Conservation (phyloP, 306 rosid genomes). For the Ormosia emarginata region DNA sequence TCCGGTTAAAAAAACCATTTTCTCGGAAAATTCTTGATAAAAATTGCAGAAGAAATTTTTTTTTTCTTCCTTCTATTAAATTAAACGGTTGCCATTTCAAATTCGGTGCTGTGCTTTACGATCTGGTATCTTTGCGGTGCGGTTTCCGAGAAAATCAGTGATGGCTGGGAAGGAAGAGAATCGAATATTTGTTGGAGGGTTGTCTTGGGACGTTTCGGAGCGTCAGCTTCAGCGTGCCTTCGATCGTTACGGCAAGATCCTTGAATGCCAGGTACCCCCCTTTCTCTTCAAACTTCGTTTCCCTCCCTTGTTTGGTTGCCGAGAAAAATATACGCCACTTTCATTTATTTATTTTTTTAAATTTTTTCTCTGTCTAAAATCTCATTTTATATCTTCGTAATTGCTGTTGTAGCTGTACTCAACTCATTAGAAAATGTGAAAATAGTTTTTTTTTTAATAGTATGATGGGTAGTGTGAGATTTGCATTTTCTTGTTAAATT, state of each 20-base stretch:
- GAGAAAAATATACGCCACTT: neutral
- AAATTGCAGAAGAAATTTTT: too few relatives aligned
- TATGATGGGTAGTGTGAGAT: neutral
- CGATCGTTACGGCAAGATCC: constrained; percentile 73
- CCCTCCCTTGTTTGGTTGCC: constrained; percentile 2
- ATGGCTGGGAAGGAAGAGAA: constrained; percentile 89
- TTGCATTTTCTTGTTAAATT: neutral
- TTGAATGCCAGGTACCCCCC: constrained; percentile 67
- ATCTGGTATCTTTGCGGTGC: neutral
- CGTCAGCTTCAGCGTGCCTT: constrained; percentile 88
- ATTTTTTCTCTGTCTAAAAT: neutral
- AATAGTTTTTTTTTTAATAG: neutral
- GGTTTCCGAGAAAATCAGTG: neutral
- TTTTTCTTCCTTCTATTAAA: too few relatives aligned
- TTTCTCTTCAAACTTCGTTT: neutral
- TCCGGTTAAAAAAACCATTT: too few relatives aligned
- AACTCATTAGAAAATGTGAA: neutral
- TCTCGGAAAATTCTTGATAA: too few relatives aligned
- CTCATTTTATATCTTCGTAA: neutral
- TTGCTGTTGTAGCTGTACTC: neutral
- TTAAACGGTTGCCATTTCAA: too few relatives aligned
- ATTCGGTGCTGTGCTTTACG: neutral
- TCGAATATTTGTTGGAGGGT: constrained; percentile 89
- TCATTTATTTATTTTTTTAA: too few relatives aligned
- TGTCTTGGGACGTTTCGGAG: constrained; percentile 85